phyloP scores from a whole-genome alignment of 495 filamentous ascomycete species.

The Copromyces sp. region DNA sequence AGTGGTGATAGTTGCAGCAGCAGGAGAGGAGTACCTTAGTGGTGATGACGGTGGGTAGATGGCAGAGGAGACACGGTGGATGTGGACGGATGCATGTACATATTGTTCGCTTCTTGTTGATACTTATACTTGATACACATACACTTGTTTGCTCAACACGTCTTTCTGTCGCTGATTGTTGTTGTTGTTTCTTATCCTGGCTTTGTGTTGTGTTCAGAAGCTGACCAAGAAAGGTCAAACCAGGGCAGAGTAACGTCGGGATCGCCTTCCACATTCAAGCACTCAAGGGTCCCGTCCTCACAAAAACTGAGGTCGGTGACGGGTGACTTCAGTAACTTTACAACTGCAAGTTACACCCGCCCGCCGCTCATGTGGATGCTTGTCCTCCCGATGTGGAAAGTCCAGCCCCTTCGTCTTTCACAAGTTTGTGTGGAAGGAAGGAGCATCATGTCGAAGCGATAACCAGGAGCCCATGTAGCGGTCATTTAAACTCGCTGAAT shows the following conservation, averaged over 20 bases:
- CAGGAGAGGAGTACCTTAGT: neutral
- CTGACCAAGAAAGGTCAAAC: neutral
- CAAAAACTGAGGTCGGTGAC: neutral
- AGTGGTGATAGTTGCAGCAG: neutral
- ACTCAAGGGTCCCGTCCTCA: too few species aligned
- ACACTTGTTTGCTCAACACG: neutral
- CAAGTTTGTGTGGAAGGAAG: neutral
- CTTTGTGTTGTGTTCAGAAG: neutral
- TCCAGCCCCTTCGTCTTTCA: neutral
- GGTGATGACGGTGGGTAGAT: neutral
- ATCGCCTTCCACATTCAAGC: neutral
- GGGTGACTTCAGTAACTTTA: neutral
- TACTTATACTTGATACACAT: conserved; percentile 2
- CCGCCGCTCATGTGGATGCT: neutral
- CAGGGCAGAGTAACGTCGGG: neutral
- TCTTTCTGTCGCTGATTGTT: neutral
- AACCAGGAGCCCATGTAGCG: neutral
- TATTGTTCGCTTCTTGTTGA: conserved; percentile 10
- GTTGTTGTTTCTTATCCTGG: neutral
- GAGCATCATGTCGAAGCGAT: neutral
- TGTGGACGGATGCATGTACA: neutral
- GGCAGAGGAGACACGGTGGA: neutral
- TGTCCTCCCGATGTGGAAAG: neutral
- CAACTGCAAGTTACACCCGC: neutral
- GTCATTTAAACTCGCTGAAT: neutral